Evolutionary conservation across 2,329 filamentous ascomycete genomes (phyloP).

Genomic region (Hypoxylon sp.): DNA sequence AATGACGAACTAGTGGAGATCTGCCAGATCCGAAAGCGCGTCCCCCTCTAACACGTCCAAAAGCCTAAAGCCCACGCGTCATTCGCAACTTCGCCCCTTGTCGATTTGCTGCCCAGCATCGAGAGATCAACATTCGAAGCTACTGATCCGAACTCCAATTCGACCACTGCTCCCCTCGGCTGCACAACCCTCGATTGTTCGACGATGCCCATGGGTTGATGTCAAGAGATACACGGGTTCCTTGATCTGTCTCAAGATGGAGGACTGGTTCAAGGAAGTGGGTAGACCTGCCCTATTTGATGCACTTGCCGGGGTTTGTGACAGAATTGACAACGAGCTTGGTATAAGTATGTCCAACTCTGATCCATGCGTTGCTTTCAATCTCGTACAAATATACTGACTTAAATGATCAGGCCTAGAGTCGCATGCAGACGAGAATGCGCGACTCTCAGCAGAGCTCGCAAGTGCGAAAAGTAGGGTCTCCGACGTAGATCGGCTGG

Average conservation of each 20-base stretch:
- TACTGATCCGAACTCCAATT: too few relatives aligned
- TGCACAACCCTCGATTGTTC: neutral
- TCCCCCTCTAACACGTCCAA: slow-evolving; percentile 1
- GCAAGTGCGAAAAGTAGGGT: slow-evolving; percentile 50
- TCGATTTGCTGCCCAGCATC: neutral
- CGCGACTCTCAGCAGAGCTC: slow-evolving; percentile 51
- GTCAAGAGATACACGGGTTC: neutral
- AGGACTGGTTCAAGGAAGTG: slow-evolving; percentile 48
- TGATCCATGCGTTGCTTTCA: slow-evolving; percentile 6
- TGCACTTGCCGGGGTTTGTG: slow-evolving; percentile 46
- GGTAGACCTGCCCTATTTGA: slow-evolving; percentile 47
- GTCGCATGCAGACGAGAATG: slow-evolving; percentile 38
- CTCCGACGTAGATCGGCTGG: slow-evolving; percentile 52
- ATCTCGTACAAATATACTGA: slow-evolving; percentile 10
- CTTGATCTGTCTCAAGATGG: slow-evolving; percentile 40
- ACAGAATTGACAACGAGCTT: slow-evolving; percentile 45
- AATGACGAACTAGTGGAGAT: neutral
- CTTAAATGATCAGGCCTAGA: slow-evolving; percentile 29
- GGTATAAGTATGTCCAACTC: slow-evolving; percentile 39
- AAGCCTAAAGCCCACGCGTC: too few relatives aligned
- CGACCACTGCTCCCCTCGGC: neutral
- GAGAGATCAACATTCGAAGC: neutral
- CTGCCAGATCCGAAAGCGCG: slow-evolving; percentile 2
- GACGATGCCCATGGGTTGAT: slow-evolving; percentile 4
- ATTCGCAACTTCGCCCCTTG: neutral